phyloP scores from a whole-genome alignment of 2,329 filamentous ascomycete species.

The Botrytis paeoniae region DNA sequence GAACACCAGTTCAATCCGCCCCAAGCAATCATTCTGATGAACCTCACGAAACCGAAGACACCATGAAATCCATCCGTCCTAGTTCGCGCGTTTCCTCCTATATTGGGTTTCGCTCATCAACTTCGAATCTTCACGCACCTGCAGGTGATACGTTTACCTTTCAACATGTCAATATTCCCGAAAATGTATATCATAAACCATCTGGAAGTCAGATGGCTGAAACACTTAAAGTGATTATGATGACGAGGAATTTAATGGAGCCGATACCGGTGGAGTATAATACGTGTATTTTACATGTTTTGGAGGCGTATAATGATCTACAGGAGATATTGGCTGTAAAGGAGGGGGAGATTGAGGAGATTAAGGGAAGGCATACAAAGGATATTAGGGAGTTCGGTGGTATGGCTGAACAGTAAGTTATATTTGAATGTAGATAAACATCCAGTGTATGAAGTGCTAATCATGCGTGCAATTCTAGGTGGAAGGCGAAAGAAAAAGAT shows the following conservation, averaged over 20 bases:
- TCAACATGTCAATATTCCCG: slow-evolving; percentile 27
- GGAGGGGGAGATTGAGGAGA: slow-evolving; percentile 29
- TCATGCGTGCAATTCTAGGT: slow-evolving; percentile 10
- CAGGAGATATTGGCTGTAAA: slow-evolving; percentile 26
- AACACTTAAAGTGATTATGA: slow-evolving; percentile 37
- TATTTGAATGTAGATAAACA: not conserved
- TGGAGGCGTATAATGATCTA: slow-evolving; percentile 36
- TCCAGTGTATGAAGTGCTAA: not conserved
- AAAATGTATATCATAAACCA: slow-evolving; percentile 35
- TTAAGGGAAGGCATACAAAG: slow-evolving; percentile 31
- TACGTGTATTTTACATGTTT: slow-evolving; percentile 35
- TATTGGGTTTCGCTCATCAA: slow-evolving; percentile 27
- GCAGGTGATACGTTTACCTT: slow-evolving; percentile 25
- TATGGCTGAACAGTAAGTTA: slow-evolving; percentile 25
- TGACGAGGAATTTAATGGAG: slow-evolving; percentile 31
- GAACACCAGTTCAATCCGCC: slow-evolving; percentile 23
- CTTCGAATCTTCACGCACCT: slow-evolving; percentile 19
- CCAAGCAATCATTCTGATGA: slow-evolving; percentile 23
- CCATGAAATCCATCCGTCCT: slow-evolving; percentile 22
- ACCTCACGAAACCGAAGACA: slow-evolving; percentile 26
- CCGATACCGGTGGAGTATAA: slow-evolving; percentile 36
- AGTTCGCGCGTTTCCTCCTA: slow-evolving; percentile 33
- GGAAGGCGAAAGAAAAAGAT: slow-evolving; percentile 34
- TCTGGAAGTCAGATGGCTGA: slow-evolving; percentile 36
- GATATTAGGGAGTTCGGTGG: slow-evolving; percentile 33